phyloP scores from a whole-genome alignment of 2,329 filamentous ascomycete species.

The Aureobasidium sp. region DNA sequence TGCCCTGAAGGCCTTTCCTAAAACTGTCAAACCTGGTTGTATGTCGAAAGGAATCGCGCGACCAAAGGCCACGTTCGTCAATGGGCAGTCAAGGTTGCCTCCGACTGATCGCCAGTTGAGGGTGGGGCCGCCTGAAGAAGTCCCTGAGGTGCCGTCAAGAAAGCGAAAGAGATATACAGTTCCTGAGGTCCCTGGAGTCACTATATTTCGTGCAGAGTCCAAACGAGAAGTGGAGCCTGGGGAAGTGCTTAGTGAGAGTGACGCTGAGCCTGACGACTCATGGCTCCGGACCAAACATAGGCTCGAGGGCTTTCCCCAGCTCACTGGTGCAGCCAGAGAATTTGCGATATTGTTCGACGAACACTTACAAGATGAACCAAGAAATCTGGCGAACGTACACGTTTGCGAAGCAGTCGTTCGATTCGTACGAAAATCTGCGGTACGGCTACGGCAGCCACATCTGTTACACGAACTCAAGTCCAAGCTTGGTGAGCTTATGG shows the following conservation, averaged over 20 bases:
- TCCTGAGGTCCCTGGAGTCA: constrained; percentile 31
- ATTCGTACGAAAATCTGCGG: constrained; percentile 28
- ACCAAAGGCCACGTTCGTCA: not conserved
- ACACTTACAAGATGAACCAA: constrained; percentile 32
- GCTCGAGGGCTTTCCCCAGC: constrained; percentile 20
- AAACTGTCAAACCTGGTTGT: not conserved
- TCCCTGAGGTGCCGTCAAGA: constrained; percentile 20
- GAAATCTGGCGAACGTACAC: constrained; percentile 28
- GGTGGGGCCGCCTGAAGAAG: constrained; percentile 16
- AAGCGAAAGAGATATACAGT: constrained; percentile 29
- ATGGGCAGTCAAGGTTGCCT: not conserved
- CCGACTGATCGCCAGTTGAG: not conserved
- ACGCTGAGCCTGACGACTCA: constrained; percentile 34
- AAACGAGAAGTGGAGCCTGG: constrained; percentile 34
- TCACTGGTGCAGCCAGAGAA: constrained; percentile 24
- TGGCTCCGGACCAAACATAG: constrained; percentile 33
- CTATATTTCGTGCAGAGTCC: constrained; percentile 34
- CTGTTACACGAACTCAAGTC: constrained; percentile 25
- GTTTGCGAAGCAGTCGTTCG: constrained; percentile 34
- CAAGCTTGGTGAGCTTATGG: constrained; percentile 29
- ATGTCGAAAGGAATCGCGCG: not conserved
- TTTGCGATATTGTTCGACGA: constrained; percentile 34
- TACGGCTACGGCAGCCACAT: constrained; percentile 20
- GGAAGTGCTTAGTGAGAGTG: constrained; percentile 37
- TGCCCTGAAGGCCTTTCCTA: not conserved